Conservation (phyloP, 108 stramenopile genomes). For the Thalassiosira profunda region DNA sequence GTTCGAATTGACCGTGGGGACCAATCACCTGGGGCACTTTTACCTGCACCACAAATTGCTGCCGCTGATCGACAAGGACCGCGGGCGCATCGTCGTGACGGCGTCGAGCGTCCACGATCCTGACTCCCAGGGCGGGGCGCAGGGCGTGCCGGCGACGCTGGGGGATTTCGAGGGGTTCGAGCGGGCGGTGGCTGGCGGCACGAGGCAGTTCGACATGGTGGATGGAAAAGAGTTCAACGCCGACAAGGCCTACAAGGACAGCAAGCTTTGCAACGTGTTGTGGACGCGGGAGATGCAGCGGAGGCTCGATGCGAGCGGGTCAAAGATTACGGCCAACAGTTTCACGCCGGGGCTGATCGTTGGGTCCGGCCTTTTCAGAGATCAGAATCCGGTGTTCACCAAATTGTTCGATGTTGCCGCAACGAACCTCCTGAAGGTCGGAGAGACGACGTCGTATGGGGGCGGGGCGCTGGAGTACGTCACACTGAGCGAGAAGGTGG, state of each 20-base stretch:
- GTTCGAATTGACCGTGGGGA: conserved; percentile 91
- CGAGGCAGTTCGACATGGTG: conserved; percentile 81
- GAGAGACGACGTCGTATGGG: conserved; percentile 72
- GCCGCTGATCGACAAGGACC: conserved; percentile 47
- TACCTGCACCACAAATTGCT: conserved; percentile 86
- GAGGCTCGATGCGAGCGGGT: conserved; percentile 51
- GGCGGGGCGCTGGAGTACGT: conserved; percentile 86
- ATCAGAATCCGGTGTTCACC: conserved; percentile 86
- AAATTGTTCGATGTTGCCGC: conserved; percentile 78
- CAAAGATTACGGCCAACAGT: conserved; percentile 61
- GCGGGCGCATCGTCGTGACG: conserved; percentile 80
- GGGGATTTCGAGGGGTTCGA: conserved; percentile 84
- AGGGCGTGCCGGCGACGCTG: conserved; percentile 75
- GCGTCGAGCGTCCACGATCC: conserved; percentile 91
- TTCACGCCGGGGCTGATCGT: conserved; percentile 91
- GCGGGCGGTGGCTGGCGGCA: conserved; percentile 18
- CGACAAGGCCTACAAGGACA: conserved; percentile 95
- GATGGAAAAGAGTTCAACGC: conserved; percentile 85
- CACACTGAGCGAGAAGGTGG: conserved; percentile 54
- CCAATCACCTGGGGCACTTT: conserved; percentile 98
- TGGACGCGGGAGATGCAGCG: conserved; percentile 85
- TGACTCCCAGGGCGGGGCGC: conserved; percentile 81
- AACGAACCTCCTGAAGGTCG: conserved; percentile 71
- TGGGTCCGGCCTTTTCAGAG: conserved; percentile 83
- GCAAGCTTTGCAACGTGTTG: conserved; percentile 86